Evolutionary conservation across 345 rosid species (phyloP), one percentile per base, ranked within the genome.

Genomic region (Bruguiera sexangula): DNA sequence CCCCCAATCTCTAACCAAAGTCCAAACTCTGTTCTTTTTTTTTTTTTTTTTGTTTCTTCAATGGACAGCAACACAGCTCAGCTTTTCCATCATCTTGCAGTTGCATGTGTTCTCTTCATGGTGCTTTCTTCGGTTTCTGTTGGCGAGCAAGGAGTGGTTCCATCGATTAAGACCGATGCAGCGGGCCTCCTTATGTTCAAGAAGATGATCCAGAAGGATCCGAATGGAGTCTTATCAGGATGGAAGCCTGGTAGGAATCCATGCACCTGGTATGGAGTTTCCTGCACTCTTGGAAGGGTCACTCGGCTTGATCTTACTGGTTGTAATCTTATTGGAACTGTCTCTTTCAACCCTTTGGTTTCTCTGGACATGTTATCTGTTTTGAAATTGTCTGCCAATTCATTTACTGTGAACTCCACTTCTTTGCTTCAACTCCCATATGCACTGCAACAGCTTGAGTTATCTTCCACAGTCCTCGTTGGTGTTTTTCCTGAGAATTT

Each of bases 371-470:
- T 84, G 84, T 77, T 94, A 50, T 64, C 96, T 61, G 67, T 75
- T 71, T 74, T 94, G 11, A 89, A 85, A 58, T 77, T 94, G 65
- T 83, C 97, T 32, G 80, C 79, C 31, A 94, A 89, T 53, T 69
- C 72, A 20, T 89, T 91, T 19, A 65, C 75, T 4, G 21, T 84
- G 61, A 89, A 87, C 69, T 84, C 98, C 34, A 86, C 95, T 29
- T 84, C 90, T 67, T 76, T 94, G 78, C 88, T 88, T 73, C 84
- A 81, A 11, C 98, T 94, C 51, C 98, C 98, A 7, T 71, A 59
- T 30, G 82, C 77, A 57, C 63, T 94, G 67, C 86, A 83, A 37
- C 88, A 81, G 60, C 96, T 94, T 50, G 88, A 88, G 30, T 85
- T 91, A 59, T 88, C 92, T 22, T 71, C 78, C 37, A 66, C 87